Evolutionary conservation across 805 yeast species (phyloP).

Genomic region (Pichia scutulata): DNA sequence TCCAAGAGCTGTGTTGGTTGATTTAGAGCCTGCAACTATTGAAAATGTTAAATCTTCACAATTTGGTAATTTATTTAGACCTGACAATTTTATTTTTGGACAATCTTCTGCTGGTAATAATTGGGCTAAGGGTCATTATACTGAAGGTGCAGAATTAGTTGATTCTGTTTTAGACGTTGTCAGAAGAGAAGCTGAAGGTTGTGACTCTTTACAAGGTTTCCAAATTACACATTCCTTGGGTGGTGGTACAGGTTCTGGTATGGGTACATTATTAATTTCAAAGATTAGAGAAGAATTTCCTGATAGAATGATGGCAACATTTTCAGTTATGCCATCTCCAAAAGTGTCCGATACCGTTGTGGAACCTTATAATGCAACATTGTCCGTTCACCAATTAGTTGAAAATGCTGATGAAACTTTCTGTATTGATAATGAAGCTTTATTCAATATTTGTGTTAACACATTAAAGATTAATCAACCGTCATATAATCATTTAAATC

Average conservation of each 20-base stretch:
- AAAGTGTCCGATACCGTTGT: conserved; percentile 89
- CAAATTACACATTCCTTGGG: conserved; percentile 79
- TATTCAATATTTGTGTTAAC: conserved; percentile 81
- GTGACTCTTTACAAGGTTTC: conserved; percentile 92
- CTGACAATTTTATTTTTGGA: conserved; percentile 84
- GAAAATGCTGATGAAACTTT: conserved; percentile 90
- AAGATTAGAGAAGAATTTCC: conserved; percentile 89
- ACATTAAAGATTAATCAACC: conserved; percentile 80
- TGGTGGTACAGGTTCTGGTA: conserved; percentile 96
- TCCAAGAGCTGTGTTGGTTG: conserved; percentile 88
- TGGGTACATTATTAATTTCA: conserved; percentile 84
- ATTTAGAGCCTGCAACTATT: conserved; percentile 90
- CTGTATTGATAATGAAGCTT: conserved; percentile 92
- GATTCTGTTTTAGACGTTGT: conserved; percentile 85
- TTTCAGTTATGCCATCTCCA: conserved; percentile 88
- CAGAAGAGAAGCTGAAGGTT: conserved; percentile 89
- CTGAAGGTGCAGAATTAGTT: conserved; percentile 92
- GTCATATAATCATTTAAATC: conserved; percentile 68
- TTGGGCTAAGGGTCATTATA: conserved; percentile 96
- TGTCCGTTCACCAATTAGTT: conserved; percentile 84
- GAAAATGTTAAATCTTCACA: conserved; percentile 74
- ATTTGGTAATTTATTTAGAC: conserved; percentile 85
- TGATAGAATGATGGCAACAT: conserved; percentile 94
- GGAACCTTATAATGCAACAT: conserved; percentile 90
- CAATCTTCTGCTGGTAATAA: conserved; percentile 92